Percentiles rank a stretch among this genome's conserved stretches.
Conservation (phyloP, 192 early-diverging fungal genomes). For the Pilobolus umbonatus region DNA sequence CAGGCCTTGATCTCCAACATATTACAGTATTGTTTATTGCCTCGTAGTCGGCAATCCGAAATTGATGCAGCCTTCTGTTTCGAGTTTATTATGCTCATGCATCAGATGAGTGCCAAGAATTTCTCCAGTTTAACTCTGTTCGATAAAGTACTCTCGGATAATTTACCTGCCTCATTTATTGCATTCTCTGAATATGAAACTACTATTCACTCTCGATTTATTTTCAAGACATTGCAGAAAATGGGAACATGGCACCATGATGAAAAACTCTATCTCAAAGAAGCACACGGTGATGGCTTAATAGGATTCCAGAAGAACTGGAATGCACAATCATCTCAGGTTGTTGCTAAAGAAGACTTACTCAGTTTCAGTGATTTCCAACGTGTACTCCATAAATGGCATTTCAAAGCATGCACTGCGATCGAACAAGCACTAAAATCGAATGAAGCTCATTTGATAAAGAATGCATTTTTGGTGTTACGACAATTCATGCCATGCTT, state of each 20-base stretch:
- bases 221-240: constrained; percentile 49
- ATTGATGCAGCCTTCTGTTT: constrained; percentile 73
- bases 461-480: constrained; percentile 72
- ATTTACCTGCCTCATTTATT: constrained; percentile 47
- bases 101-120: constrained; percentile 60
- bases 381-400: constrained; percentile 70
- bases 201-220: constrained; percentile 60
- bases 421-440: constrained; percentile 47
- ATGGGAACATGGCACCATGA: constrained; percentile 57
- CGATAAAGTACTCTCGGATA: constrained; percentile 52
- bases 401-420: constrained; percentile 37
- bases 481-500: constrained; percentile 57
- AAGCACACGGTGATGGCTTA: constrained; percentile 50
- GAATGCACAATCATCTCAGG: constrained; percentile 31
- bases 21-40: constrained; percentile 71
- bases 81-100: constrained; percentile 68
- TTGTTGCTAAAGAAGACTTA: constrained; percentile 38
- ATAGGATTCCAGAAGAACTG: constrained; percentile 72
- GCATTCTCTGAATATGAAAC: constrained; percentile 71
- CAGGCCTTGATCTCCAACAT: constrained; percentile 39
- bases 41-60: constrained; percentile 58
- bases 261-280: constrained; percentile 43
- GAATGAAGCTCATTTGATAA: constrained; percentile 64
- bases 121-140: constrained; percentile 69
- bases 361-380: constrained; percentile 58